phyloP scores from a whole-genome alignment of 331 rosid genomes.

The Erythrophleum ivorense region DNA sequence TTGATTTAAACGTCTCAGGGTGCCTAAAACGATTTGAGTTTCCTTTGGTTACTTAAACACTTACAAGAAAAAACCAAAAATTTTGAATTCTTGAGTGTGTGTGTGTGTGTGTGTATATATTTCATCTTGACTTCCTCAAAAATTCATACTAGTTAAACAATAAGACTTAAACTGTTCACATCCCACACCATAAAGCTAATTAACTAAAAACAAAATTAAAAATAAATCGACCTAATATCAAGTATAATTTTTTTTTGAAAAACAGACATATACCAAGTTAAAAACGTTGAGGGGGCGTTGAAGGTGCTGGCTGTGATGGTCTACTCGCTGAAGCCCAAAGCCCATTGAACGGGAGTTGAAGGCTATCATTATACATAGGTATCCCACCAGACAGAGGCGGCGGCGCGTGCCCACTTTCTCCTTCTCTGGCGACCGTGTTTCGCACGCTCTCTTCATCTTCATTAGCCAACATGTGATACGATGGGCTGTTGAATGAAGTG shows the following conservation, averaged over 20 bases:
- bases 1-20: no score
- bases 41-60: no score
- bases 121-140: neutral
- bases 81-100: no score
- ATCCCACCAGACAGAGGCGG: constrained; percentile 53
- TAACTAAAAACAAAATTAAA: constrained; percentile 16
- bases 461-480: constrained; percentile 56
- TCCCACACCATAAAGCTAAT: neutral
- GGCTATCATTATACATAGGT: constrained; percentile 49
- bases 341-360: constrained; percentile 65
- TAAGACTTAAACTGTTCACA: neutral
- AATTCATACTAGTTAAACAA: neutral
- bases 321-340: constrained; percentile 79
- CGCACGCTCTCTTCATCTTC: constrained; percentile 47
- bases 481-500: constrained; percentile 68
- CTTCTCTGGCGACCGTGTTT: constrained; percentile 46
- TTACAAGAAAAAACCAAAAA: no score
- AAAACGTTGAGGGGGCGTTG: constrained; percentile 20
- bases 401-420: constrained; percentile 54
- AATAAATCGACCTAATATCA: neutral
- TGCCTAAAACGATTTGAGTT: no score
- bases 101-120: no score
- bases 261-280: neutral
- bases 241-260: no score
- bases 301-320: constrained; percentile 54